Percentiles rank a stretch among this genome's conserved stretches.
These are phyloP conservation scores for Ustilaginoidea virens DNA, from an alignment of 2,329 filamentous ascomycete species.

Conservation along the genomic window DNA sequence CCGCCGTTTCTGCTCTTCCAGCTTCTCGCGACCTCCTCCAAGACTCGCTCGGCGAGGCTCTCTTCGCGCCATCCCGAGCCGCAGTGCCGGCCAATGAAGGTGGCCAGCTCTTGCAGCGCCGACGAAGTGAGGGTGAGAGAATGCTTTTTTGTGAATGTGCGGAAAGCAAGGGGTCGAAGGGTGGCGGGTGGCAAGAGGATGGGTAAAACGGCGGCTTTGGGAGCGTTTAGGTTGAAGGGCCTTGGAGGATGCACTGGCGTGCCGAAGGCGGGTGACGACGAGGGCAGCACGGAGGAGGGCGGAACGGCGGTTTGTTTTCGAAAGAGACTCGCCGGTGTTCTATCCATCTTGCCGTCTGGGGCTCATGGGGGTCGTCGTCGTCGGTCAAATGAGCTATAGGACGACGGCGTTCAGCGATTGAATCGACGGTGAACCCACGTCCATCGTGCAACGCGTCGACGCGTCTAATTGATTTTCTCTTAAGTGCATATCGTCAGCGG, in stretches of 20 bases:
- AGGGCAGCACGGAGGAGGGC: slow-evolving; percentile 51
- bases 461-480: slow-evolving; percentile 22
- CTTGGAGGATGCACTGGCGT: slow-evolving; percentile 70
- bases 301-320: slow-evolving; percentile 19
- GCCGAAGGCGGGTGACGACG: slow-evolving; percentile 79
- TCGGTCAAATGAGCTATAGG: too few species aligned
- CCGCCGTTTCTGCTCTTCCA: slow-evolving; percentile 87
- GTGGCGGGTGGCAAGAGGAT: slow-evolving; percentile 80
- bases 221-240: slow-evolving; percentile 38
- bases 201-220: slow-evolving; percentile 57
- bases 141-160: slow-evolving; percentile 95
- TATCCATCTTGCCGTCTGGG: too few species aligned
- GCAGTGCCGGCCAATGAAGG: slow-evolving; percentile 85
- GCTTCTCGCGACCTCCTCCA: slow-evolving; percentile 78
- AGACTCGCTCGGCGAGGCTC: slow-evolving; percentile 76
- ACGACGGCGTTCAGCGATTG: too few species aligned
- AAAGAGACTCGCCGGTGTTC: slow-evolving; percentile 22
- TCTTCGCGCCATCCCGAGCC: slow-evolving; percentile 95
- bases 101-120: slow-evolving; percentile 68
- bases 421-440: too few species aligned
- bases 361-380: too few species aligned
- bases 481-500: slow-evolving; percentile 12
- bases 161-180: slow-evolving; percentile 78
- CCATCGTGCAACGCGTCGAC: slow-evolving; percentile 21
- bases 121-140: slow-evolving; percentile 82